Conservation (phyloP, 306 rosid genomes). For the Acacia melanoxylon region DNA sequence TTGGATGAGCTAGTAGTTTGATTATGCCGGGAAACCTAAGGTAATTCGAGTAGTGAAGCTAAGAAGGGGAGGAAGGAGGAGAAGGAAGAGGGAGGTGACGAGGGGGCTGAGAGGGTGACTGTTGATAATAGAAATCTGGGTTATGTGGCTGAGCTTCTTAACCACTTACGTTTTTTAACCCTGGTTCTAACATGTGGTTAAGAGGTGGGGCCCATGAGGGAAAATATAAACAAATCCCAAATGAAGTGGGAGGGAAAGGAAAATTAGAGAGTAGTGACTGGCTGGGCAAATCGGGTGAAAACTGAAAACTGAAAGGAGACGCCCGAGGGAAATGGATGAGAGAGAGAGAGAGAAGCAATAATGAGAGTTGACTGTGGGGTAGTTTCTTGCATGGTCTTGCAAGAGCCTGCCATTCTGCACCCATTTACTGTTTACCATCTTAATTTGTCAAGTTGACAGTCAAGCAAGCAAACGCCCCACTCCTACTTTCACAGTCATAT, state of each 20-base stretch:
- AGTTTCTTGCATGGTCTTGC: conserved; percentile 37
- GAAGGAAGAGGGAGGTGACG: neutral
- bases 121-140: conserved; percentile 73
- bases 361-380: conserved; percentile 43
- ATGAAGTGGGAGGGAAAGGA: neutral
- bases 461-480: conserved; percentile 27
- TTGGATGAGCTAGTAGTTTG: conserved; percentile 6
- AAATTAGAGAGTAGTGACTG: no score
- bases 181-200: conserved; percentile 91
- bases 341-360: neutral
- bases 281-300: no score
- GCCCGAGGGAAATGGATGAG: neutral
- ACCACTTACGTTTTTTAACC: conserved; percentile 78
- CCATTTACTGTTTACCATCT: conserved; percentile 57
- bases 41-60: neutral
- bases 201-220: conserved; percentile 53
- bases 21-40: neutral
- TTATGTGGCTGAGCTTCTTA: conserved; percentile 90
- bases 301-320: no score
- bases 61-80: neutral
- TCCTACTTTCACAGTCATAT: conserved; percentile 11
- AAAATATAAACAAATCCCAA: no score
- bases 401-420: conserved; percentile 50
- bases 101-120: conserved; percentile 47
- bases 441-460: conserved; percentile 52